Percentiles rank a stretch among this genome's conserved stretches.
These are phyloP conservation scores for Earliella scabrosa DNA, from an alignment of 1,284 basidiomycete genomes.

Conservation along the genomic window DNA sequence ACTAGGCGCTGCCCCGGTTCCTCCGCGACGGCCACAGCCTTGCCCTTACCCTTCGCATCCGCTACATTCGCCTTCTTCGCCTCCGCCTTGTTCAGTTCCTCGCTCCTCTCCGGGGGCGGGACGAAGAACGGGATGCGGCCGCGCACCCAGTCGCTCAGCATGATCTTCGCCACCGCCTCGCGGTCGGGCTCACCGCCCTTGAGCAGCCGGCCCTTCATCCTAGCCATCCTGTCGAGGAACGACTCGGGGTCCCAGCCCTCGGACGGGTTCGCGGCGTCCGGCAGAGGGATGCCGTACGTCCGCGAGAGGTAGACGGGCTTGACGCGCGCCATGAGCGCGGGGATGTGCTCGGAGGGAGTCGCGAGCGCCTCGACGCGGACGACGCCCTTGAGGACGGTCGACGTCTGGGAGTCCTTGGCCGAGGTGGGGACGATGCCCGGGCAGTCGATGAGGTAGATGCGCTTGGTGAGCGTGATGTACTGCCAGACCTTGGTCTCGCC, in stretches of 20 bases:
- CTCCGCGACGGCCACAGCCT: conserved; percentile 36
- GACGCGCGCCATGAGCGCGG: conserved; percentile 86
- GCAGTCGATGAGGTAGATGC: conserved; percentile 99
- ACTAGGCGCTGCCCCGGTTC: conserved; percentile 39
- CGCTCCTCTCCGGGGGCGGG: conserved; percentile 74
- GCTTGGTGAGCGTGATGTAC: conserved; percentile 95
- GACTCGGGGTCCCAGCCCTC: conserved; percentile 75
- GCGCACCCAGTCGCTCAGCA: conserved; percentile 97
- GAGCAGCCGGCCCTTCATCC: conserved; percentile 90
- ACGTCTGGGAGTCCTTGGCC: conserved; percentile 88
- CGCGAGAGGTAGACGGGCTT: conserved; percentile 92
- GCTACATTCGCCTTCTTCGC: conserved; percentile 57
- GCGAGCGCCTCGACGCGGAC: conserved; percentile 96
- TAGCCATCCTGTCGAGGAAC: conserved; percentile 86
- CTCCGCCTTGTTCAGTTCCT: conserved; percentile 68
- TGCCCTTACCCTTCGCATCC: conserved; percentile 41
- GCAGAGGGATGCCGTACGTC: conserved; percentile 83
- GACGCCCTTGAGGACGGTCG: conserved; percentile 96
- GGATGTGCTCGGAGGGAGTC: conserved; percentile 93
- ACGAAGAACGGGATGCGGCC: conserved; percentile 94
- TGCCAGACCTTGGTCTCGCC: conserved; percentile 99
- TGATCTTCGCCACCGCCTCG: conserved; percentile 93
- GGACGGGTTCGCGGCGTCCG: conserved; percentile 54
- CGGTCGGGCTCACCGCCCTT: conserved; percentile 96
- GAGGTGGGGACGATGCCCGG: conserved; percentile 98